Base-by-base conservation (phyloP, 169 alveolate genomes). In the Babesia bovis region DNA sequence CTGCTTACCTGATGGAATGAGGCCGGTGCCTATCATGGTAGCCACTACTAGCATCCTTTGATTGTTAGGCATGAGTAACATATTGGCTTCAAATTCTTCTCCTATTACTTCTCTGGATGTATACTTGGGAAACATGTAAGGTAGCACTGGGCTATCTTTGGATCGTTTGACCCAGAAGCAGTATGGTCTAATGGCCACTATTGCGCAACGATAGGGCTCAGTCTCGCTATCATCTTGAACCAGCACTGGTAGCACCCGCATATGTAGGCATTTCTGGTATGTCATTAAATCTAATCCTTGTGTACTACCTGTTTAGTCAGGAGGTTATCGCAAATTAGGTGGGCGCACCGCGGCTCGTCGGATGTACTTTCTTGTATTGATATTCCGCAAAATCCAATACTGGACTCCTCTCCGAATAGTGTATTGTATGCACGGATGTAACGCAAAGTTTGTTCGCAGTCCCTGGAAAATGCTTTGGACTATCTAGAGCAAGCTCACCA, bases 71-170 rank as follows among this genome's bases (percentile, higher is more conserved):
- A 60, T 69, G 1, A 71, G 58, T 25, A 81, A 59, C 84, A 70
- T 69, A 49, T 61, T 81, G 45, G 84, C 81, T 60, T 81, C 88
- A 17, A 71, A 45, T 19, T 36, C 49, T 59, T 81, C 88, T 42
- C 66, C 60, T 35, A 56, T 25, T 10, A 81, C 70, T 41, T 81
- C 88, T 7, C 52, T 19, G 9, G 83, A 70, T 0, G 81, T 55
- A 28, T 81, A 81, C 61, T 81, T 81, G 30, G 88, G 88, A n/a
- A 81, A 40, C 78, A 71, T 81, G 45, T 60, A 81, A 36, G 84
- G 84, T 0, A 69, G 49, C 7, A 55, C 70, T 17, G 45, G 67
- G 41, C 57, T 41, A 17, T 71, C 75, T 15, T 33, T 47, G 1
- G 58, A 26, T 12, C 35, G 21, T 41, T 40, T 61, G 9, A 81